phyloP scores from a whole-genome alignment of 1,139 yeast genomes.

The Yamadazyma triangularis region DNA sequence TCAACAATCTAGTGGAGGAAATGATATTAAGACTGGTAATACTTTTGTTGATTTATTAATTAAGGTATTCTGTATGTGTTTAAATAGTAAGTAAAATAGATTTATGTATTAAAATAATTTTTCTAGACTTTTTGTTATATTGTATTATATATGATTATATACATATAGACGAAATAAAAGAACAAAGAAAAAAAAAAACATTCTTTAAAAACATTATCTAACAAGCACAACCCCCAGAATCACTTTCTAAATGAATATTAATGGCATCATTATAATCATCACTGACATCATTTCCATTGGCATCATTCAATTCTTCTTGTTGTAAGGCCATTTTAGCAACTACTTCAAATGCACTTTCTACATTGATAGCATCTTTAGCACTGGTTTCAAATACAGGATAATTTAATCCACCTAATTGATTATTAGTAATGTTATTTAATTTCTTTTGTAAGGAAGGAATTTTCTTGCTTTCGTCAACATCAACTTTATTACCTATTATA shows the following conservation, averaged over 20 bases:
- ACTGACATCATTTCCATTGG: conserved; percentile 68
- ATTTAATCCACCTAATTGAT: conserved; percentile 68
- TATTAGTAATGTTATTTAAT: conserved; percentile 78
- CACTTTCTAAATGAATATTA: conserved; percentile 87
- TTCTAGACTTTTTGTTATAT: no score
- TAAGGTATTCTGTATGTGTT: conserved; percentile 31
- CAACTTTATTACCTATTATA: conserved; percentile 90
- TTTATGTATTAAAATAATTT: no score
- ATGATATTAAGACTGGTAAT: conserved; percentile 18
- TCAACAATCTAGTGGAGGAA: conserved; percentile 19
- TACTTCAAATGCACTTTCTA: conserved; percentile 93
- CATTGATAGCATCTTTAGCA: conserved; percentile 92
- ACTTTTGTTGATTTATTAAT: conserved; percentile 25
- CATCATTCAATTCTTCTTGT: conserved; percentile 85
- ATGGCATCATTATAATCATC: conserved; percentile 93
- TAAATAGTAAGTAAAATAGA: conserved; percentile 15
- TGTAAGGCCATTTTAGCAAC: conserved; percentile 92
- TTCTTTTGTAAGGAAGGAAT: conserved; percentile 72
- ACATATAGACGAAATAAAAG: no score
- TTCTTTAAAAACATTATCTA: conserved; percentile 22
- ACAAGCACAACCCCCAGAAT: conserved; percentile 74
- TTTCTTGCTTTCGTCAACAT: conserved; percentile 87
- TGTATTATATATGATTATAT: no score
- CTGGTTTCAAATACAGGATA: conserved; percentile 92
- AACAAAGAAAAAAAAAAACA: no score